These are phyloP conservation scores for Acacia pycnantha DNA, from an alignment of 331 rosid genomes.

Conservation along the genomic window DNA sequence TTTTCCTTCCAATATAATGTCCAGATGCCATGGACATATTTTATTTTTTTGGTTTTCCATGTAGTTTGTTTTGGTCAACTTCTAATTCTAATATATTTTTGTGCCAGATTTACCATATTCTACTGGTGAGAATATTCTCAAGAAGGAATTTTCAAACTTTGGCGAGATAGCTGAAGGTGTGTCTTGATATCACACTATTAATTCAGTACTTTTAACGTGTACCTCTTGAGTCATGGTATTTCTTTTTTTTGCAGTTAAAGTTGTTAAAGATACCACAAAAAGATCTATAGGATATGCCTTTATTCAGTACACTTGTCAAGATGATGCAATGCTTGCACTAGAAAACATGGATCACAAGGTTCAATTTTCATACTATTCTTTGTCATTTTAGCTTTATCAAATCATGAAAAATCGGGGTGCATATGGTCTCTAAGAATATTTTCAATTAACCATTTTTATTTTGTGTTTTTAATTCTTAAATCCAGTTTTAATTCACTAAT, in stretches of 20 bases:
- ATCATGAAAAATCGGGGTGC: conserved; percentile 51
- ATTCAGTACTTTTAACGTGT: not conserved
- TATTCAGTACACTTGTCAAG: conserved; percentile 76
- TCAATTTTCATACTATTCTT: conserved; percentile 3
- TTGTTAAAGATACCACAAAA: conserved; percentile 58
- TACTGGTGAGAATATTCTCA: conserved; percentile 55
- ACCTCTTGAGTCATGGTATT: not conserved
- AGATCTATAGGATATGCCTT: conserved; percentile 82
- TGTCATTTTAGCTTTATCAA: not conserved
- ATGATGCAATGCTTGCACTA: conserved; percentile 78
- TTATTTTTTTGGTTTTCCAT: not conserved
- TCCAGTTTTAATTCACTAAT: not conserved
- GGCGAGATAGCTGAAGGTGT: conserved; percentile 89
- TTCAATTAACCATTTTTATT: conserved; percentile 30
- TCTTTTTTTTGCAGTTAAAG: conserved; percentile 45
- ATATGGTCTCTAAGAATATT: not conserved
- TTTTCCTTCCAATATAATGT: not conserved
- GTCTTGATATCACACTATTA: not conserved
- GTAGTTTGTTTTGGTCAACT: not conserved
- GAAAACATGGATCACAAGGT: conserved; percentile 94
- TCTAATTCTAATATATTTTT: conserved; percentile 25
- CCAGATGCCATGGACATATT: conserved; percentile 1
- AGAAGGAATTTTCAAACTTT: conserved; percentile 70
- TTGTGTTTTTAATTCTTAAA: not conserved
- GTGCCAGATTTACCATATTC: conserved; percentile 84